phyloP scores from a whole-genome alignment of 257 asterid genomes.

The Eucommia ulmoides region DNA sequence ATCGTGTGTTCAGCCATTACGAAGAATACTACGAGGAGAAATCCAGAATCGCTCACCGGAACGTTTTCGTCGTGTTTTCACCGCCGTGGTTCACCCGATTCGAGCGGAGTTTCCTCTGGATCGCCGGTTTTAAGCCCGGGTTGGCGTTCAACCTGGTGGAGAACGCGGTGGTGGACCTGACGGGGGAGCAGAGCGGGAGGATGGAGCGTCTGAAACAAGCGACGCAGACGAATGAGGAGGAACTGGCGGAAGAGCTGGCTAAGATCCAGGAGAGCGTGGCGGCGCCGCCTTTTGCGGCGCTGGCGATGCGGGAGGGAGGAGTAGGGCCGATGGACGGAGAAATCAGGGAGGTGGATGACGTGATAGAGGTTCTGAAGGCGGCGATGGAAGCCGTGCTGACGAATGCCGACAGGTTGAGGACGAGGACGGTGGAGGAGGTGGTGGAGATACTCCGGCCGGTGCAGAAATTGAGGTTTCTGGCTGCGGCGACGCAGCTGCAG shows the following conservation, averaged over 20 bases:
- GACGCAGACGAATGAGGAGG: not conserved
- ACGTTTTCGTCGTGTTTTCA: not conserved
- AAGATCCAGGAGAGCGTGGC: conserved; percentile 3
- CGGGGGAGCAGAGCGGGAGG: not conserved
- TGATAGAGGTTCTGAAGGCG: not conserved
- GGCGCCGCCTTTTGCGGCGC: not conserved
- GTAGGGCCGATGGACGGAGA: not conserved
- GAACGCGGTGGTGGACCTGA: not conserved
- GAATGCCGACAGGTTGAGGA: not conserved
- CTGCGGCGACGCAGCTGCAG: not conserved
- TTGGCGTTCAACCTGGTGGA: not conserved
- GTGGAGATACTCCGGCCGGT: not conserved
- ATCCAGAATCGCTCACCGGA: not conserved
- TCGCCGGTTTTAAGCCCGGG: not conserved
- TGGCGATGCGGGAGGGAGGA: not conserved
- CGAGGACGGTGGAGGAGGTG: not conserved
- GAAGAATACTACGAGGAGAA: not conserved
- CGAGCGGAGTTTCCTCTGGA: not conserved
- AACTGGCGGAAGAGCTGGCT: not conserved
- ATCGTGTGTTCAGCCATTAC: not conserved
- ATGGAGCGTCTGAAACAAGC: not conserved
- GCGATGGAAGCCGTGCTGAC: not conserved
- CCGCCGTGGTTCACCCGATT: not conserved
- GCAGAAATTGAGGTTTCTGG: not conserved
- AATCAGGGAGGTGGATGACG: not conserved